Evolutionary conservation across 2,329 filamentous ascomycete species (phyloP), one percentile per base, ranked within the genome.

Genomic region (Sporothrix variecibatus): DNA sequence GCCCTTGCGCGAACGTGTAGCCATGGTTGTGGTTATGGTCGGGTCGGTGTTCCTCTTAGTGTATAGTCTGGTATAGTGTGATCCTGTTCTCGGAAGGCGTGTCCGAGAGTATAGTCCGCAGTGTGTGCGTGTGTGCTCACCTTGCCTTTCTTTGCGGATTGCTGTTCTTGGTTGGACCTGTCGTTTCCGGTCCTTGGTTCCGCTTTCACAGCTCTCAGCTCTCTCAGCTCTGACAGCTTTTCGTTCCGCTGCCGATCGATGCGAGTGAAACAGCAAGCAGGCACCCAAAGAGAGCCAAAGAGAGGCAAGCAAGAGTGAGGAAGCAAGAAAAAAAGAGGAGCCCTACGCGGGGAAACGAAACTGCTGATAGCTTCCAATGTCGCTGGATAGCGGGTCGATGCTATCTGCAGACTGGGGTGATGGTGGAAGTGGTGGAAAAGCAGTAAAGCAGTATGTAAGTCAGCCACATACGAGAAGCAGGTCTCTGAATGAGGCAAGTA

Each of bases 1-100:
- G 62, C 75, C 75, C 58, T 76, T 75, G 53, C 75, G 75, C 34
- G 75, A 76, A 7, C 75, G 75, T 2, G 75, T 76, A 6, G 74
- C 58, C 75, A 75, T 76, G n/a, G n/a, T n/a, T n/a, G n/a, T n/a
- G n/a, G n/a, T n/a, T n/a, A n/a, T n/a, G n/a, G n/a, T n/a, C n/a
- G n/a, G n/a, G n/a, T n/a, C n/a, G 58, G 60, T 40, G 31, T n/a
- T 20, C 31, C 31, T 62, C 58, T 12, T n/a, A 23, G 58, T 40
- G 58, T 40, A 40, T 64, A 64, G 34, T 31, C 2, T 12, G 12
- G 43, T 49, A 49, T 49, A 49, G 51, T 56, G 8, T 56, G 20
- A 7, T 20, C n/a, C 51, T 53, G 1, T 28, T 9, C 20, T 23
- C 38, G 62, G 38, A 26, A 67, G 12, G 43, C 0, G 64, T 23